phyloP scores from a whole-genome alignment of 1,284 basidiomycete genomes.

The Papiliotrema fonsecae region DNA sequence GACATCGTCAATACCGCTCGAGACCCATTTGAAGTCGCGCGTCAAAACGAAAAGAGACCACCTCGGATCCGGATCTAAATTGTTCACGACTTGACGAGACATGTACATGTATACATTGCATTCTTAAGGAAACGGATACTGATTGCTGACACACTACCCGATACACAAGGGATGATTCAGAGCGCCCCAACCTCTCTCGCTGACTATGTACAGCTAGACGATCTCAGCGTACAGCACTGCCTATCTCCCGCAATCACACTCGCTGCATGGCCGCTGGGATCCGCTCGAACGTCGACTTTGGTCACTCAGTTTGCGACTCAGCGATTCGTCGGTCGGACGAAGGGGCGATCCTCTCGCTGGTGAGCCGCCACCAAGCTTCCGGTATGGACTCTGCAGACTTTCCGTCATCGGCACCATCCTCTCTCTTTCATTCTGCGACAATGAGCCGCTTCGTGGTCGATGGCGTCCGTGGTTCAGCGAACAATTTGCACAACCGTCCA shows the following conservation, averaged over 20 bases:
- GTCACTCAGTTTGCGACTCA: neutral
- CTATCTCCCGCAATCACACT: too few relatives aligned
- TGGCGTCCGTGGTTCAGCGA: too few relatives aligned
- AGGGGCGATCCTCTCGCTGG: neutral
- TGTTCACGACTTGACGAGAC: too few relatives aligned
- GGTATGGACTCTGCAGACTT: neutral
- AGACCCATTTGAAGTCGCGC: constrained; percentile 43
- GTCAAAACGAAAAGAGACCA: constrained; percentile 29
- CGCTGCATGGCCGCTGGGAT: neutral
- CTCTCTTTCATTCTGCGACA: neutral
- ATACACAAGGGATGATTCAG: too few relatives aligned
- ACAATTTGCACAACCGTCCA: too few relatives aligned
- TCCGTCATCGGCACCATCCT: neutral
- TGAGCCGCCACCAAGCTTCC: neutral
- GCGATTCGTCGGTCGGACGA: neutral
- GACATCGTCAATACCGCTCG: constrained; percentile 37
- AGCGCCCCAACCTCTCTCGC: too few relatives aligned
- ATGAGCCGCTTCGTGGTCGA: neutral
- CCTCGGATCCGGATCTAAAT: too few relatives aligned
- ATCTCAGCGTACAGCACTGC: too few relatives aligned
- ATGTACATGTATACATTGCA: too few relatives aligned
- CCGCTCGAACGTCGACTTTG: neutral
- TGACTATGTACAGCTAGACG: too few relatives aligned
- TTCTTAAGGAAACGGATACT: too few relatives aligned
- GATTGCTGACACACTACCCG: too few relatives aligned